phyloP scores from a whole-genome alignment of 257 asterid species.

The Salvia rosmarinus region DNA sequence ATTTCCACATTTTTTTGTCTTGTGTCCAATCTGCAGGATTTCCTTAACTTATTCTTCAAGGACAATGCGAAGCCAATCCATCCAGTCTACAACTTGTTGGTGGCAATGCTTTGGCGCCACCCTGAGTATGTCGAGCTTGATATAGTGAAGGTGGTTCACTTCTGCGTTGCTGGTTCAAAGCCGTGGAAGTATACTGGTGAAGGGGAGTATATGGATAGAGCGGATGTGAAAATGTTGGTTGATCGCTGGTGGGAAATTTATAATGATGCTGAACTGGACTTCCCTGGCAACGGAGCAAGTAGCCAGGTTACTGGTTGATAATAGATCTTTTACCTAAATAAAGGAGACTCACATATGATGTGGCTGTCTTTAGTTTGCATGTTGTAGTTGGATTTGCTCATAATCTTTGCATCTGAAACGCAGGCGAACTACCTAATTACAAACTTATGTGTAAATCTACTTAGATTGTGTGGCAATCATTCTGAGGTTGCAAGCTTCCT shows the following conservation, averaged over 20 bases:
- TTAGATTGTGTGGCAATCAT: neutral
- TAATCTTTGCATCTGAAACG: constrained; percentile 1
- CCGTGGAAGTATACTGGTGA: constrained; percentile 71
- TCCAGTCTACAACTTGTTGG: constrained; percentile 53
- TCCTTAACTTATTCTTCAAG: constrained; percentile 60
- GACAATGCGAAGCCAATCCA: constrained; percentile 54
- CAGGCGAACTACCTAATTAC: neutral
- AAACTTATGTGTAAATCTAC: neutral
- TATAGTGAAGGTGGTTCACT: constrained; percentile 64
- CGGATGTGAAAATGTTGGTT: constrained; percentile 57
- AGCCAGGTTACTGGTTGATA: neutral
- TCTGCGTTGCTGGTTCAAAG: constrained; percentile 66
- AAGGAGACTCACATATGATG: constrained; percentile 9
- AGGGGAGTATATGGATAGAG: constrained; percentile 60
- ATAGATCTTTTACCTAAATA: neutral
- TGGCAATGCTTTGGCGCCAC: constrained; percentile 76
- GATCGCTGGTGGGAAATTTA: constrained; percentile 69
- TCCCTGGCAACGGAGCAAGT: neutral
- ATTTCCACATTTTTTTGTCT: neutral
- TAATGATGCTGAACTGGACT: constrained; percentile 45
- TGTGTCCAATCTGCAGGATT: constrained; percentile 48
- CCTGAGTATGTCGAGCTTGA: constrained; percentile 59
- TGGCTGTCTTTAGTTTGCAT: neutral
- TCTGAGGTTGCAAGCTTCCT: neutral
- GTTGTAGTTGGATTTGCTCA: neutral